Evolutionary conservation across 805 yeast species (phyloP), one percentile per base, ranked within the genome.

Genomic region (Candida succiphila): DNA sequence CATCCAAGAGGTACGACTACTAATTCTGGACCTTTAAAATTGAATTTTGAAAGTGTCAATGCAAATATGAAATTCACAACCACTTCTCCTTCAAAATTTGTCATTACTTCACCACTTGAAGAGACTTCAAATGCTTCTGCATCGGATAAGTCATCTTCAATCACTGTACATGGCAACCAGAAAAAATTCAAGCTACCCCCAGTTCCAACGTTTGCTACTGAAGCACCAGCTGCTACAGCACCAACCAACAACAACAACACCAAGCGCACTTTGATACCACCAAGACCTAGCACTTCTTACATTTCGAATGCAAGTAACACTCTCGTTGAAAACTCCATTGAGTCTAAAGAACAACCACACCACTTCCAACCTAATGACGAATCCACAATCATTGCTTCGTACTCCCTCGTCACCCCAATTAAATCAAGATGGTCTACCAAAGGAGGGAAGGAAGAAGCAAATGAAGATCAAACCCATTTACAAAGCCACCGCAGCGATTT

Each of bases 11-110:
- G 31, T 15, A 22, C 29, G 7, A 25, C 38, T 7, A 30, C 32
- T 27, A 21, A 31, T 12, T 16, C 29, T n/a, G 27, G 17, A n/a
- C 21, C 32, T 5, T 20, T 5, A 6, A 25, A 26, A 13, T 28
- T 32, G 20, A 21, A 30, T n/a, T n/a, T 14, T 17, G 29, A 23
- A 7, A 21, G 21, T 14, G 18, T 20, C 4, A 26, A 23, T n/a
- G 30, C 17, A 16, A 31, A 15, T 21, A 15, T 14, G 12, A 28
- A 9, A 30, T 30, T 23, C 14, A n/a, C 28, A 3, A 17, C 32
- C 10, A 51, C 56, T 2, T 52, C 56, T 4, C 55, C 57, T 9
- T 52, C 57, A 2, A 45, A 42, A 29, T 51, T 50, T 38, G 49
- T 46, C 21, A 37, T 42, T 13, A 17, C 32, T 8, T 29, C 31